Base-by-base conservation (phyloP, 495 filamentous ascomycete species). In the Hypoxylon subgilvum region DNA sequence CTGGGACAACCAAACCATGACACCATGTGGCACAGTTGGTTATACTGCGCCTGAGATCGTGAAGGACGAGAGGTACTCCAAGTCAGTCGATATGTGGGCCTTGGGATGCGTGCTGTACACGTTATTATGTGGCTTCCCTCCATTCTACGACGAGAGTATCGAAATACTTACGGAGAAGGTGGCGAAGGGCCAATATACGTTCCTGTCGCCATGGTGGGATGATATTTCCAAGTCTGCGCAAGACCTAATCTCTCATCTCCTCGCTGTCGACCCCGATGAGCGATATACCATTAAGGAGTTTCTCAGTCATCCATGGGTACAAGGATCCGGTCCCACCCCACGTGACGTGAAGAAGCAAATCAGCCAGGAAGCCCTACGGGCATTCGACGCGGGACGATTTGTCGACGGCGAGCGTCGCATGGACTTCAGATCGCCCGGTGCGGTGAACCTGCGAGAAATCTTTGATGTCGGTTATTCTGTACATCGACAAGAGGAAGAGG, bases 31-130 rank as follows among this genome's bases (percentile, higher is more conserved):
- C 25, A 98, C 94, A 2, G 94, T 97, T 48, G 94, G 94, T 23
- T 98, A 98, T 72, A 97, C 94, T 12, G 94, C 94, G n/a, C 94
- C 94, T 4, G 94, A 98, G 72, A 98, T 98, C 43, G 94, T 98
- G 46, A 97, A 97, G 74, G 94, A 98, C 74, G 94, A 98, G 71
- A 85, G 93, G 30, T 98, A 98, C 67, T 97, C 94, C 5, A 98
- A 97, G 78, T 92, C 91, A 64, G 94, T 98, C 32, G 94, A 98
- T 61, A 98, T 98, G 94, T 98, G 94, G 94, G 94, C 94, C 9
- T 73, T 98, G 30, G 94, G 94, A 8, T 98, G 94, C 74, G 94
- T 98, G 6, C 83, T 98, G 13, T 98, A 98, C 73, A 98, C 94
- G 0, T 78, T 98, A 3, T 84, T 98, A 18, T 98, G 94, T 65